phyloP scores from a whole-genome alignment of 768 basidiomycete genomes.

The Russula brevipes region DNA sequence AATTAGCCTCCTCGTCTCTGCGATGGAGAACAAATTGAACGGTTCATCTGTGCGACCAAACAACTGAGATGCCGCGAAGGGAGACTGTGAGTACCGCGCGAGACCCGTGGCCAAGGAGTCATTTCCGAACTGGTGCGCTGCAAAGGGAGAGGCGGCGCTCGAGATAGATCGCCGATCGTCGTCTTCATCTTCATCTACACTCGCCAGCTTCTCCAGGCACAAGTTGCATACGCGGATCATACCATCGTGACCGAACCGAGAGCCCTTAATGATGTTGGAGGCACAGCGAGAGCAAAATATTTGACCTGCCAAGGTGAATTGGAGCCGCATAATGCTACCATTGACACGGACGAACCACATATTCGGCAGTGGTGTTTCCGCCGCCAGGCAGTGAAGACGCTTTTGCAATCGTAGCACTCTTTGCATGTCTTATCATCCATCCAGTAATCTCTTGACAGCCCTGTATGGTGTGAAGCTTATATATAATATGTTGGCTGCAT shows the following conservation, averaged over 20 bases:
- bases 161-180: constrained; percentile 85
- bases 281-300: constrained; percentile 98
- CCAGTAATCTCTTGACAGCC: constrained; percentile 94
- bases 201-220: constrained; percentile 87
- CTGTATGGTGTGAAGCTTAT: constrained; percentile 35
- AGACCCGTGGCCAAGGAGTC: constrained; percentile 38
- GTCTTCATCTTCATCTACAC: constrained; percentile 84
- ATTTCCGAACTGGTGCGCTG: constrained; percentile 69
- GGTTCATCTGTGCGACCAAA: constrained; percentile 75
- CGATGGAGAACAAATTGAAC: constrained; percentile 77
- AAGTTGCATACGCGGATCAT: constrained; percentile 94
- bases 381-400: constrained; percentile 89
- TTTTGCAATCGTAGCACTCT: constrained; percentile 95
- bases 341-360: constrained; percentile 56
- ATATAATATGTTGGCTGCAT: constrained; percentile 7
- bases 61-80: constrained; percentile 81
- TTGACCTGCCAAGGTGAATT: constrained; percentile 55
- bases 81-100: constrained; percentile 67
- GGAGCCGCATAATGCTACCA: background rate
- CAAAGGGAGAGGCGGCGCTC: constrained; percentile 60
- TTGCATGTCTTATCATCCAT: constrained; percentile 97
- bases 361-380: constrained; percentile 97
- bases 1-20: constrained; percentile 58
- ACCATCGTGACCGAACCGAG: constrained; percentile 90
- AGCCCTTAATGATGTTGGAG: constrained; percentile 92